Base-by-base conservation (phyloP, 176 grass and related monocot species). In the Melocanna baccifera region DNA sequence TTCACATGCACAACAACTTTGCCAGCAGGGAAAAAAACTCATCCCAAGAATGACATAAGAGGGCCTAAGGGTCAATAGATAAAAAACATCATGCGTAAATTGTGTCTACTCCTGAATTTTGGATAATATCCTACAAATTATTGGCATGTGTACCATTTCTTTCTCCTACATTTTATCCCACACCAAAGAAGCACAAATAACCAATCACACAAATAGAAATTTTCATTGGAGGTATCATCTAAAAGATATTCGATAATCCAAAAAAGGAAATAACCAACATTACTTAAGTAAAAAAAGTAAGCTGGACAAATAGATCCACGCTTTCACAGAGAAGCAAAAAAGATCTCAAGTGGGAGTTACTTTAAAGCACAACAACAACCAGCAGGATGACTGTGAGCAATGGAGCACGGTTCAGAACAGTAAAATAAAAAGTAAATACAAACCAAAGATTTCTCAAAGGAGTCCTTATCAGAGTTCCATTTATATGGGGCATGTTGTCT, bases 111-210 rank as follows among this genome's bases (percentile, higher is more conserved):
- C 36, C 5, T 57, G 43, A 25, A 36, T 65, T 23, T 82, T 51
- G 15, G 29, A 69, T 64, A 40, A 57, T 34, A 88, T 57, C 15
- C 74, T 57, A 47, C 4, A 30, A 67, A 56, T 37, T 47, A 72
- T 47, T 79, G 32, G 13, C 46, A 66, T 47, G 34, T 79, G 4
- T 65, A 46, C 19, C 62, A 25, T 53, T 32, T 20, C 59, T 47
- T 81, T 25, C 11, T 58, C 57, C 19, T 26, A 88, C 42, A 79
- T 20, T 71, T 83, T 72, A 37, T 64, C 20, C 14, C 13, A 50
- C 26, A 36, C 25, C 7, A 69, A 69, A 78, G 26, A 55, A 85
- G 66, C 13, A 71, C 3, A 41, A 84, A 36, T 29, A 41, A 76
- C 58, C 32, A 66, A 29, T 26, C 43, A 66, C 32, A 74, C 18